Percentiles rank a stretch among this genome's conserved stretches.
Conservation (phyloP, 2,329 filamentous ascomycete genomes). For the Sclerotinia borealis region DNA sequence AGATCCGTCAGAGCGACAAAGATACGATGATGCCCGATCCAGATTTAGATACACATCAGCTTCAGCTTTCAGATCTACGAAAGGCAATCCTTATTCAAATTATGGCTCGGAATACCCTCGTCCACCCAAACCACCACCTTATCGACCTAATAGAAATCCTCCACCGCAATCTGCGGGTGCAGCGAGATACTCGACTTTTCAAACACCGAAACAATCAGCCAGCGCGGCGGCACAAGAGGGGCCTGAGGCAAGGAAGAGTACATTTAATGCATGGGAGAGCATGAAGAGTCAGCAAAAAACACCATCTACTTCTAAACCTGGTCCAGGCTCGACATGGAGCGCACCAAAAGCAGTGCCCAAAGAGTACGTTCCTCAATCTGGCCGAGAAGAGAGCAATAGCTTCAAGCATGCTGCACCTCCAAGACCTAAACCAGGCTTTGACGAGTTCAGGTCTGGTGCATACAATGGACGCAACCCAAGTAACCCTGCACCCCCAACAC, state of each 20-base stretch:
- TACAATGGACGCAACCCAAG: constrained; percentile 23
- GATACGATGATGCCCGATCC: constrained; percentile 30
- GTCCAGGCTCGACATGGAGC: constrained; percentile 17
- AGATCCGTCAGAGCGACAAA: constrained; percentile 29
- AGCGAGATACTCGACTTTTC: constrained; percentile 29
- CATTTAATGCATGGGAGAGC: constrained; percentile 32
- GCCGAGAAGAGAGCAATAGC: constrained; percentile 23
- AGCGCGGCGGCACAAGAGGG: constrained; percentile 28
- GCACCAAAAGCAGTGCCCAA: constrained; percentile 23
- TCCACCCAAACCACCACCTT: constrained; percentile 30
- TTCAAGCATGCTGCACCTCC: constrained; percentile 18
- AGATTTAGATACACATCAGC: constrained; percentile 21
- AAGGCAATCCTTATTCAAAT: constrained; percentile 33
- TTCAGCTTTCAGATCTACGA: constrained; percentile 20
- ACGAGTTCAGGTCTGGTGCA: constrained; percentile 19
- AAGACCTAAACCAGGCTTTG: constrained; percentile 19
- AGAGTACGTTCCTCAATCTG: constrained; percentile 21
- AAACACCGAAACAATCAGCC: constrained; percentile 25
- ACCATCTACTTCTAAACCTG: constrained; percentile 9
- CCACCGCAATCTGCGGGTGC: constrained; percentile 30
- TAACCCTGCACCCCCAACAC: constrained; percentile 15
- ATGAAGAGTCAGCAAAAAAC: constrained; percentile 22
- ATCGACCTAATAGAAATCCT: constrained; percentile 16
- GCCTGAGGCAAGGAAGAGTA: constrained; percentile 27
- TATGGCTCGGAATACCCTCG: constrained; percentile 28